Evolutionary conservation across 208 protist genomes (phyloP).

Genomic region (Acanthamoeba healyi): DNA sequence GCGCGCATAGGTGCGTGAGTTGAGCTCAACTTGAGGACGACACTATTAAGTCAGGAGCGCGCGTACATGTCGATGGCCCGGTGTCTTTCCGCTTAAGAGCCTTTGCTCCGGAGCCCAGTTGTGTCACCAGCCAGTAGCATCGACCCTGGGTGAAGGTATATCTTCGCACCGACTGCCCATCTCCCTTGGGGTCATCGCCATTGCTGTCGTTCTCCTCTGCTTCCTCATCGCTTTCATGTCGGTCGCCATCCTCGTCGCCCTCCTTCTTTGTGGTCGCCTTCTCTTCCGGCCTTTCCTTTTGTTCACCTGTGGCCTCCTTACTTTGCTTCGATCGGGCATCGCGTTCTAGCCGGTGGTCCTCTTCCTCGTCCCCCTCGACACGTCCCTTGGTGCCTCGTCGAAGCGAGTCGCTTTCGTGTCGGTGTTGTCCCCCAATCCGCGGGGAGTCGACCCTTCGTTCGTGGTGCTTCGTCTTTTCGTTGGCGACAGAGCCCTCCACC

Average conservation of each 20-base stretch:
- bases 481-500: neutral
- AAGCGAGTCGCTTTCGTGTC: neutral
- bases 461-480: neutral
- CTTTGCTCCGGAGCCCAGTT: neutral
- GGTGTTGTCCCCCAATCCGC: neutral
- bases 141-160: constrained; percentile 51
- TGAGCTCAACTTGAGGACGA: too few species aligned
- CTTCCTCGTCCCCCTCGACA: neutral
- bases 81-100: neutral
- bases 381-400: neutral
- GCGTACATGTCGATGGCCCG: neutral
- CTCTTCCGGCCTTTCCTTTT: neutral
- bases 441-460: neutral
- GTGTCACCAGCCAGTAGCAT: constrained; percentile 45
- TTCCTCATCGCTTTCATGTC: neutral
- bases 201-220: neutral
- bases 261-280: constrained; percentile 24
- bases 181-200: neutral
- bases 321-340: neutral
- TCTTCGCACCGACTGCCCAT: constrained; percentile 22
- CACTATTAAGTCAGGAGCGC: neutral
- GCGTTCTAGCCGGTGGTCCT: neutral
- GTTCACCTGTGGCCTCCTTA: neutral
- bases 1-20: too few species aligned
- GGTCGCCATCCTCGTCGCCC: neutral